Evolutionary conservation across 164 flowering plant genomes (phyloP), one percentile per base, ranked within the genome.

Genomic region (Houttuynia cordata): DNA sequence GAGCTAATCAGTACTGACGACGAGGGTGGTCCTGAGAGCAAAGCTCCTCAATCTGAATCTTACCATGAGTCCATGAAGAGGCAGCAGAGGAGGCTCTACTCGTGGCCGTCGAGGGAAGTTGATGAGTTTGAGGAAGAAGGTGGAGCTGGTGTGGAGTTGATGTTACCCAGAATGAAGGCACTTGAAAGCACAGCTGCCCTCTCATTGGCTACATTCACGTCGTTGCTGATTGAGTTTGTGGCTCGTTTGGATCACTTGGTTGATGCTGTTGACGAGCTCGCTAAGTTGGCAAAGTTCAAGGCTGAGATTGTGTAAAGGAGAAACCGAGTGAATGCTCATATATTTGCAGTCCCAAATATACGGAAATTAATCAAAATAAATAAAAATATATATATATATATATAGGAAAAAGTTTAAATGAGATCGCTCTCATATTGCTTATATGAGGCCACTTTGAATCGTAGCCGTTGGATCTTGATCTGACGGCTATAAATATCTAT

Each of bases 231-330:
- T 40, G 90, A 82, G 68, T 82, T 80, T 20, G 81, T 84, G 22
- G 90, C 81, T 12, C 68, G 86, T 63, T 78, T 80, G 49, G 82
- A 82, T 66, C 83, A 84, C 73, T 65, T 82, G 81, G 86, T 79
- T 24, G 81, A 80, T 21, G 84, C 84, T 8, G 84, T 78, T 13
- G 81, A 80, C 40, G 75, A 74, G 63, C 83, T 81, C 5, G 77
- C 83, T 8, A 71, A 64, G 60, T n/a, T 73, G 73, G 81, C 86
- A 8, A 77, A 75, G 66, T 81, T 83, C 76, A 74, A 78, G 70
- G 63, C 58, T 40, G 65, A 42, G 10, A 57, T 19, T 13, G 51
- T 62, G 8, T 54, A 18, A 54, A 30, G 37, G 37, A 30, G 37
- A 6, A 30, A 30, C 37, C 37, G 6, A 30, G 6, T 2, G 6